phyloP scores from a whole-genome alignment of 495 filamentous ascomycete species.

The Podospora comata region DNA sequence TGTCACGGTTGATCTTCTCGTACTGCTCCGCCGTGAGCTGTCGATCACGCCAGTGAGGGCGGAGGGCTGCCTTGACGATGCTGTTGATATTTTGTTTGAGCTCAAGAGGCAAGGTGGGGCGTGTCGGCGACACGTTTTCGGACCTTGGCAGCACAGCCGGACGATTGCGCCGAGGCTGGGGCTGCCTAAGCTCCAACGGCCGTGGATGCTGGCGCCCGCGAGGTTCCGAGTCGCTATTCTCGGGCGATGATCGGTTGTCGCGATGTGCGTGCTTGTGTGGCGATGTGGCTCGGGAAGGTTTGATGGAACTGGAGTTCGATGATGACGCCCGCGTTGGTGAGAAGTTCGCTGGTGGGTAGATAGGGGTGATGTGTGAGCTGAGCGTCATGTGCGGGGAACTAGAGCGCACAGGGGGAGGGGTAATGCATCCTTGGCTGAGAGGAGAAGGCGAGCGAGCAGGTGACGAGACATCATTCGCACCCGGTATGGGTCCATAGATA shows the following conservation, averaged over 20 bases:
- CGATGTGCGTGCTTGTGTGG: constrained; percentile 14
- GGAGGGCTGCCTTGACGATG: constrained; percentile 73
- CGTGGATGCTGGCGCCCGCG: constrained; percentile 14
- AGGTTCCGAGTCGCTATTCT: constrained; percentile 46
- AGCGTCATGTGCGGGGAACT: constrained; percentile 64
- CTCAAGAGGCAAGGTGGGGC: constrained; percentile 58
- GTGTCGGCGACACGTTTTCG: constrained; percentile 54
- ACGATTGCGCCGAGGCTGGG: constrained; percentile 44
- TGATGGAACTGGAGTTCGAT: constrained; percentile 15
- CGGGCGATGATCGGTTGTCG: constrained; percentile 35
- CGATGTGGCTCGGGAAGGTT: constrained; percentile 37
- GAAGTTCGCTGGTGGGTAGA: constrained; percentile 58
- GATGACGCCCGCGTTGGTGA: constrained; percentile 45
- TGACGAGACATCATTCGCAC: constrained; percentile 52
- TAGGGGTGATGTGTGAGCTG: constrained; percentile 60
- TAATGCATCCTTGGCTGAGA: constrained; percentile 64
- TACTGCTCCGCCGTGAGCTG: constrained; percentile 78
- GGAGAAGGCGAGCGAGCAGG: constrained; percentile 69
- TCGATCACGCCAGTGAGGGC: constrained; percentile 69
- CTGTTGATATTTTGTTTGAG: constrained; percentile 78
- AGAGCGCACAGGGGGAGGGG: constrained; percentile 65
- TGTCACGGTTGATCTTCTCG: constrained; percentile 78
- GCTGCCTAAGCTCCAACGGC: constrained; percentile 47
- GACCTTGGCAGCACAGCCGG: constrained; percentile 41
- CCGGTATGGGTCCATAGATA: constrained; percentile 44